phyloP scores from a whole-genome alignment of 225 moss, liverwort and hornwort species.

The Pseudisothecium myosuroides region DNA sequence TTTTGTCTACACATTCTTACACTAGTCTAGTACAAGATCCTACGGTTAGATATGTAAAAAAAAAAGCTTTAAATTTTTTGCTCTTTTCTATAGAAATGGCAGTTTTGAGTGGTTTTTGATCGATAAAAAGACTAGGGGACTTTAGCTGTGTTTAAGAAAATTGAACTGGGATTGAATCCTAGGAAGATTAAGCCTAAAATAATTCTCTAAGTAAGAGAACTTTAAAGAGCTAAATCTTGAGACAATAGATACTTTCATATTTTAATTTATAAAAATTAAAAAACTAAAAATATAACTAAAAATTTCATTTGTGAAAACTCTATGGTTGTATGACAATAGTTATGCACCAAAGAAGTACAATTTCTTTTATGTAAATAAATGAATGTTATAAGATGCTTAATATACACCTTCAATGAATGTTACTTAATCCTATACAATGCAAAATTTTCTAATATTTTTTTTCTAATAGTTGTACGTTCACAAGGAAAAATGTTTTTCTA shows the following conservation, averaged over 20 bases:
- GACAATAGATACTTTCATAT: background rate
- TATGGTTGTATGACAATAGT: background rate
- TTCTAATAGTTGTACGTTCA: background rate
- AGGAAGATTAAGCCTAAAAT: background rate
- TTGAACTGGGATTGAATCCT: accelerated
- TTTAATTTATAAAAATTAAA: too few species aligned
- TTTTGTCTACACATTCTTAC: too few species aligned
- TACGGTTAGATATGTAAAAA: too few species aligned
- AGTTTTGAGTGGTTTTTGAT: too few species aligned
- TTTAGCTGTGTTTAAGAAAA: too few species aligned
- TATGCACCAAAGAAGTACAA: background rate
- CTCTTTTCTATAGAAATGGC: too few species aligned
- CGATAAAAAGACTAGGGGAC: too few species aligned
- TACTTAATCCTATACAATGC: accelerated
- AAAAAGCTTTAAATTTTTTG: too few species aligned
- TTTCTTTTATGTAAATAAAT: background rate
- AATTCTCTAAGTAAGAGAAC: background rate
- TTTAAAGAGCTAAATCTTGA: background rate
- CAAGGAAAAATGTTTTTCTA: background rate
- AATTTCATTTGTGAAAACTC: background rate
- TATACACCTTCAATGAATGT: background rate
- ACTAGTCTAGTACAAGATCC: too few species aligned
- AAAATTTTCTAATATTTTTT: background rate
- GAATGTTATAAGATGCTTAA: background rate
- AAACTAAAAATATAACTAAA: background rate